Evolutionary conservation across 257 asterid genomes (phyloP), one percentile per base, ranked within the genome.

Genomic region (Cynanchum wilfordii): DNA sequence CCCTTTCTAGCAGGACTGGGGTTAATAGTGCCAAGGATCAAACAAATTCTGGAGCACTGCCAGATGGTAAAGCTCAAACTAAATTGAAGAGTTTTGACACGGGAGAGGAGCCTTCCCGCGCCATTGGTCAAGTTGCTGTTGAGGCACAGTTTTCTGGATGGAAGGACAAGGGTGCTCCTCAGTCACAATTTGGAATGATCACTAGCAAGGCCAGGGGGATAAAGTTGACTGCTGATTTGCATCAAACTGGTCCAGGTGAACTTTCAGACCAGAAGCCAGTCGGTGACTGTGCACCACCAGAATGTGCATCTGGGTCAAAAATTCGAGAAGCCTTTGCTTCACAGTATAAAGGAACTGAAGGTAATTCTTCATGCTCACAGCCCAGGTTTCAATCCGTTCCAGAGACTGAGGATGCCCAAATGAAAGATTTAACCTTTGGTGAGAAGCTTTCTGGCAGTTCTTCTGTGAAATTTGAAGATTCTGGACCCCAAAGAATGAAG

Each of bases 291-390:
- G 76, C 70, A 68, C 79, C 51, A 52, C 59, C 66, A 71, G 89
- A 77, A 55, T 71, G 89, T 68, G 78, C 73, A 78, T 78, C 87
- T 62, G 84, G 86, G 75, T 85, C 90, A 50, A 82, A 81, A 84
- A 76, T 75, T 73, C 81, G 65, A 64, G 89, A 82, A 66, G 73
- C 88, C 72, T 87, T 78, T 74, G 85, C 82, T 73, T 74, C 82
- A 75, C 85, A 79, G 60, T 78, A 72, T 75, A 81, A 81, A 78
- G 92, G 80, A 65, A n/a, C 55, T 63, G 89, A 70, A 77, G 78
- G 82, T 52, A 81, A 78, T 74, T 74, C 82, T 54, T 75, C 84
- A 16, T 75, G 79, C 77, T 74, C 82, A 66, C 87, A 68, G 77
- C 79, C 80, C 73, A 86, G 85, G 63, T 69, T 57, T 69, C 82